Evolutionary conservation across 2,329 filamentous ascomycete species (phyloP).

Genomic region (Pseudophaeomoniella oleicola): DNA sequence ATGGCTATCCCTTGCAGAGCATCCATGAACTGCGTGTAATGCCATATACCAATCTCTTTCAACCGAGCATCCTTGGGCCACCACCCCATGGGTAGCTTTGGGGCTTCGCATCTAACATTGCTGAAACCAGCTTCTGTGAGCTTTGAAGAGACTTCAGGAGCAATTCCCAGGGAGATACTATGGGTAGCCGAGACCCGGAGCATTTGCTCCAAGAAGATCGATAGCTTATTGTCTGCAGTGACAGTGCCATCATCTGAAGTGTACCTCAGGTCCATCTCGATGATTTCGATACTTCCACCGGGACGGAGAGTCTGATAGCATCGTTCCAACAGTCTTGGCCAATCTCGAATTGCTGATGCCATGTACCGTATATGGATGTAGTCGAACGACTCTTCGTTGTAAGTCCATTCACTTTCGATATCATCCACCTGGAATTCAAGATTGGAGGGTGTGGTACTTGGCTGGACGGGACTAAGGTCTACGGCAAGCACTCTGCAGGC

Average conservation of each 20-base stretch:
- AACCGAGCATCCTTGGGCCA: constrained; percentile 38
- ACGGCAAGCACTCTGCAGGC: constrained; percentile 30
- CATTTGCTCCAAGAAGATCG: constrained; percentile 15
- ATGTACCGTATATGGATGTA: constrained; percentile 34
- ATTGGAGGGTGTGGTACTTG: constrained; percentile 21
- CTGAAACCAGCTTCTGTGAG: constrained; percentile 39
- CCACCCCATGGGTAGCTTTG: constrained; percentile 31
- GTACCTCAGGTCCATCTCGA: constrained; percentile 16
- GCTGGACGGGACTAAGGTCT: constrained; percentile 25
- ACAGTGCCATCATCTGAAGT: constrained; percentile 1
- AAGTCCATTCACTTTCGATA: constrained; percentile 32
- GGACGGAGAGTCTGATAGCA: constrained; percentile 28
- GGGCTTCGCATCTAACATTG: constrained; percentile 29
- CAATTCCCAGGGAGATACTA: constrained; percentile 20
- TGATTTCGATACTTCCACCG: constrained; percentile 32
- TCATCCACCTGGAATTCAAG: constrained; percentile 36
- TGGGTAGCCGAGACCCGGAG: constrained; percentile 16
- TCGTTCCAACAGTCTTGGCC: constrained; percentile 30
- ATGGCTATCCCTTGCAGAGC: constrained; percentile 13
- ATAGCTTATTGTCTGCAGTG: constrained; percentile 2
- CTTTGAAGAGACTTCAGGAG: constrained; percentile 22
- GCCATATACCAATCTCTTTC: constrained; percentile 34
- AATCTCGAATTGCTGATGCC: constrained; percentile 31
- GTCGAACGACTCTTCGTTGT: constrained; percentile 30
- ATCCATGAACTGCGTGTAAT: constrained; percentile 11